Percentiles rank a stretch among this genome's conserved stretches.
phyloP scores from a whole-genome alignment of 2,329 filamentous ascomycete species.

The Didymella pinodella region DNA sequence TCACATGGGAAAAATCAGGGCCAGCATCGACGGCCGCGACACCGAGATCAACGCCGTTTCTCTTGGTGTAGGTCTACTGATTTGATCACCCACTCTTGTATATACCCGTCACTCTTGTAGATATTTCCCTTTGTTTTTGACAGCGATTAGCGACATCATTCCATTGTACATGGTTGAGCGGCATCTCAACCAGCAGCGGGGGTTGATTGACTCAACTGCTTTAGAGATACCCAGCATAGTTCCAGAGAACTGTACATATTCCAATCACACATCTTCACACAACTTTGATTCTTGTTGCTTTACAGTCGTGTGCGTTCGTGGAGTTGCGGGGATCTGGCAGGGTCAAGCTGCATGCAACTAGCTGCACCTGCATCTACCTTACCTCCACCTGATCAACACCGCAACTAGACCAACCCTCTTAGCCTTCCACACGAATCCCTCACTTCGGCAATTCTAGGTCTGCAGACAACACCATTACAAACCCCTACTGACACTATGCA shows the following conservation, averaged over 20 bases:
- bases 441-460: background rate
- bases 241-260: slow-evolving; percentile 11
- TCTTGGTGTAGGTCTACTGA: slow-evolving; percentile 32
- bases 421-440: too few relatives aligned
- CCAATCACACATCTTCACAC: slow-evolving; percentile 13
- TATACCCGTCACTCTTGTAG: slow-evolving; percentile 1
- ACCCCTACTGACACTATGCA: slow-evolving; percentile 6
- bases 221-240: slow-evolving; percentile 20
- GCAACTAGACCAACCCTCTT: background rate
- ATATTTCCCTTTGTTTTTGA: slow-evolving; percentile 13
- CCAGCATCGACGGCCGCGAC: slow-evolving; percentile 28
- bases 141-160: slow-evolving; percentile 21
- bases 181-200: slow-evolving; percentile 15
- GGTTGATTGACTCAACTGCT: slow-evolving; percentile 15
- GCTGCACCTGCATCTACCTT: slow-evolving; percentile 3
- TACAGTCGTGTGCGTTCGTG: background rate
- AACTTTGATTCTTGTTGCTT: background rate
- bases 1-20: slow-evolving; percentile 30
- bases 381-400: slow-evolving; percentile 9
- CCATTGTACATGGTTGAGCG: slow-evolving; percentile 12
- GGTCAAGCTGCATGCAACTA: slow-evolving; percentile 9
- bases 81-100: slow-evolving; percentile 20
- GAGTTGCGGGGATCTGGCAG: slow-evolving; percentile 15
- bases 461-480: background rate
- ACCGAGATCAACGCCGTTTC: slow-evolving; percentile 29